phyloP scores from a whole-genome alignment of 2,329 filamentous ascomycete species.

The Fusarium albidum region DNA sequence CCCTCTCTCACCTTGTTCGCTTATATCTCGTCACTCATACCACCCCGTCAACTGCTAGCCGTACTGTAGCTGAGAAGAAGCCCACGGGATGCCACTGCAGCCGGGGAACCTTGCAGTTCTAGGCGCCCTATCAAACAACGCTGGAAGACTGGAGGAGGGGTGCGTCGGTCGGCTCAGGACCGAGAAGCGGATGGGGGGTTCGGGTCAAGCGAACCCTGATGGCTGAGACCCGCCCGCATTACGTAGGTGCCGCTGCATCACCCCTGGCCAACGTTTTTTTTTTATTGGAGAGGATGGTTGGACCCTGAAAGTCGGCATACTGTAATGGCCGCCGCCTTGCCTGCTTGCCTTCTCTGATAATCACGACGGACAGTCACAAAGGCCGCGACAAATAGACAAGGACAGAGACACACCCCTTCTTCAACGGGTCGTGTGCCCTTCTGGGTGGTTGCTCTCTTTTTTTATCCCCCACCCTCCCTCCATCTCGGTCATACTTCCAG shows the following conservation, averaged over 20 bases:
- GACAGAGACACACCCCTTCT: neutral
- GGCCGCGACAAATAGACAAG: neutral
- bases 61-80: no score
- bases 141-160: neutral
- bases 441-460: conserved; percentile 3
- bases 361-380: no score
- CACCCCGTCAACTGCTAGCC: neutral
- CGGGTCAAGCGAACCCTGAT: conserved; percentile 32
- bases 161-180: neutral
- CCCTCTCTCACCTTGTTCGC: neutral
- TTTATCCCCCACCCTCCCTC: neutral
- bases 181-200: conserved; percentile 3
- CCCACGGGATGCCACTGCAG: conserved; percentile 20
- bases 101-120: neutral
- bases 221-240: conserved; percentile 13
- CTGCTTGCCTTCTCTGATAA: no score
- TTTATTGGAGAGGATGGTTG: neutral
- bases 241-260: conserved; percentile 10
- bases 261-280: conserved; percentile 7
- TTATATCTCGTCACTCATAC: no score
- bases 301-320: conserved; percentile 19
- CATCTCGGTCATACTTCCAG: conserved; percentile 7
- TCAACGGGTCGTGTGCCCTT: conserved; percentile 25
- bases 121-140: no score
- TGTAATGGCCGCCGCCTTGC: no score